Conservation (phyloP, 768 basidiomycete species). For the Wakefieldia striispora region DNA sequence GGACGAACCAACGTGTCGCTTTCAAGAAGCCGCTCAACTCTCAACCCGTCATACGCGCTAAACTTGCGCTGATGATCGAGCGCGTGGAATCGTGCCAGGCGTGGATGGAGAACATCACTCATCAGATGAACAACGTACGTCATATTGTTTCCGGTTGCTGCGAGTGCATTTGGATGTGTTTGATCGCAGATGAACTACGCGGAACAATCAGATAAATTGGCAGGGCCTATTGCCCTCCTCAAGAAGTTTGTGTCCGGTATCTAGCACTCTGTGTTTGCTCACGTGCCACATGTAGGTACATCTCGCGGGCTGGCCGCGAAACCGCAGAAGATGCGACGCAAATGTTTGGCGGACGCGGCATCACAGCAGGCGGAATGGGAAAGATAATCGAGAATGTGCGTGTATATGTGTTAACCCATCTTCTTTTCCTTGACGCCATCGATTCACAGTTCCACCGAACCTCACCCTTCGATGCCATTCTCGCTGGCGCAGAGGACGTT, state of each 20-base stretch:
- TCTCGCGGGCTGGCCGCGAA: slow-evolving; percentile 53
- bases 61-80: slow-evolving; percentile 87
- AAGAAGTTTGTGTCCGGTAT: slow-evolving; percentile 63
- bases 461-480: slow-evolving; percentile 79
- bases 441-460: slow-evolving; percentile 69
- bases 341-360: slow-evolving; percentile 85
- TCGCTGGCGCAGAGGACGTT: slow-evolving; percentile 78
- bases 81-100: slow-evolving; percentile 82
- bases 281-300: slow-evolving; percentile 45
- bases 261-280: not conserved
- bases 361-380: slow-evolving; percentile 88
- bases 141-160: not conserved
- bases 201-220: slow-evolving; percentile 81
- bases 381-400: slow-evolving; percentile 76
- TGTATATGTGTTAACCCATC: not conserved
- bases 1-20: slow-evolving; percentile 85
- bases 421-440: not conserved
- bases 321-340: slow-evolving; percentile 71
- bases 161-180: not conserved
- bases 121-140: slow-evolving; percentile 87
- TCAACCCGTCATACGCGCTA: slow-evolving; percentile 85
- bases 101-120: slow-evolving; percentile 88
- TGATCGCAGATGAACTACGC: slow-evolving; percentile 72
- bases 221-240: slow-evolving; percentile 84
- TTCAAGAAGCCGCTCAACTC: slow-evolving; percentile 84